phyloP scores from a whole-genome alignment of 768 basidiomycete genomes.

The Tulasnella sp. region DNA sequence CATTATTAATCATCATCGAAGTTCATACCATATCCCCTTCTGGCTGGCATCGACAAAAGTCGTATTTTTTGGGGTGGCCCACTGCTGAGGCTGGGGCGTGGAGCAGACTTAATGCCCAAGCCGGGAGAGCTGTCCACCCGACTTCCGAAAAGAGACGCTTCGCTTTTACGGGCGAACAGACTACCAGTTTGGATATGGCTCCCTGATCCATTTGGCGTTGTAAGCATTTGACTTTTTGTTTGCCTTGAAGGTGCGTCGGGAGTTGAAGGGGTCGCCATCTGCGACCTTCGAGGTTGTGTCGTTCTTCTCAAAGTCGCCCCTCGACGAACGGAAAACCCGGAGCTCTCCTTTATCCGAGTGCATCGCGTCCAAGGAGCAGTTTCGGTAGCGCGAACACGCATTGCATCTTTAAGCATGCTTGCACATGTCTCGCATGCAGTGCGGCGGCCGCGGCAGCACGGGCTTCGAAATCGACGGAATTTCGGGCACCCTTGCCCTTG shows the following conservation, averaged over 20 bases:
- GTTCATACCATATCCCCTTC: background rate
- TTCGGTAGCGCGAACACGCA: background rate
- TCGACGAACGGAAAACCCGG: too few species aligned
- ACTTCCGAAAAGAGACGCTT: background rate
- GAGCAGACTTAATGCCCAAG: background rate
- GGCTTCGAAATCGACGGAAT: conserved; percentile 25
- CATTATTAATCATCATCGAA: background rate
- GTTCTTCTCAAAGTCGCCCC: too few species aligned
- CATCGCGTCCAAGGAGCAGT: background rate
- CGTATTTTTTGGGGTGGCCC: background rate
- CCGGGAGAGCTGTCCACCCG: background rate
- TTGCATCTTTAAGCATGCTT: background rate
- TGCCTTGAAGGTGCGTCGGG: too few species aligned
- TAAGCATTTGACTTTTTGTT: too few species aligned
- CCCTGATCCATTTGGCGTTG: too few species aligned
- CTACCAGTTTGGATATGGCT: background rate
- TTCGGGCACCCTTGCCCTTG: conserved; percentile 6
- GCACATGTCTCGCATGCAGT: conserved; percentile 32
- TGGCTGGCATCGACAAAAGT: background rate
- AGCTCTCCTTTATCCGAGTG: background rate
- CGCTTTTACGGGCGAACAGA: background rate
- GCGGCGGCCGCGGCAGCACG: conserved; percentile 59
- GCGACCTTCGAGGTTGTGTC: too few species aligned
- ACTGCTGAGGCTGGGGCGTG: background rate
- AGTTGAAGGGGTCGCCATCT: too few species aligned